Conservation (phyloP, 1,284 basidiomycete genomes). For the Apiotrichum brassicae region DNA sequence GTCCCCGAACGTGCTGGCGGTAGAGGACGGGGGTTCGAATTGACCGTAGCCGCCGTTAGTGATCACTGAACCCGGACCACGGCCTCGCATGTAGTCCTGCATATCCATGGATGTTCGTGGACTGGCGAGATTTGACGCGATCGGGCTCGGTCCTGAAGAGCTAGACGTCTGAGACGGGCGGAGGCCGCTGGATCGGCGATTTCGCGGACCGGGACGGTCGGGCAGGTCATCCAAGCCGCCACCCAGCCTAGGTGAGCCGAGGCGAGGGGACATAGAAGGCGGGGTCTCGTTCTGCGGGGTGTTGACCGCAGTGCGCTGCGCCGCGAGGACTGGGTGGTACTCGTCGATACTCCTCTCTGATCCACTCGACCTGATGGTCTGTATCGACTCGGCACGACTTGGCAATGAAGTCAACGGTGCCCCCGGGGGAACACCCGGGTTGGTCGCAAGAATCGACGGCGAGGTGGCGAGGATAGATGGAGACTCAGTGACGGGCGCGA, state of each 20-base stretch:
- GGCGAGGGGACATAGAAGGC: neutral
- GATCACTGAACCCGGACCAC: conserved; percentile 2
- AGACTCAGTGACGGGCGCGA: neutral
- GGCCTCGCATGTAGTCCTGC: neutral
- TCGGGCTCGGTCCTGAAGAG: neutral
- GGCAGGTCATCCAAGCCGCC: conserved; percentile 3
- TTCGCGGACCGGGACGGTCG: conserved; percentile 15
- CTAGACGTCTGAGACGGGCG: conserved; percentile 1
- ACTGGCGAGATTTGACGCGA: conserved; percentile 3
- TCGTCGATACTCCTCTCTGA: neutral
- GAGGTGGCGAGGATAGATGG: neutral
- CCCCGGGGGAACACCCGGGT: neutral
- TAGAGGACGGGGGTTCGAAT: neutral
- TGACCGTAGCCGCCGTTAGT: neutral
- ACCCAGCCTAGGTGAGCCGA: conserved; percentile 1
- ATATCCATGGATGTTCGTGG: neutral
- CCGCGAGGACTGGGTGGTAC: conserved; percentile 10
- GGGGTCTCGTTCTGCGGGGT: neutral
- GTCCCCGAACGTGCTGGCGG: conserved; percentile 3
- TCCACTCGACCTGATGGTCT: neutral
- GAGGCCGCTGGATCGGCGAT: conserved; percentile 2
- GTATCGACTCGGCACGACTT: conserved; percentile 3
- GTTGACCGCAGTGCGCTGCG: neutral
- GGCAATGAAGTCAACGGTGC: neutral
- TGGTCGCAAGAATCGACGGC: neutral